Conservation (phyloP, 768 basidiomycete genomes). For the Psilocybe tampanensis region DNA sequence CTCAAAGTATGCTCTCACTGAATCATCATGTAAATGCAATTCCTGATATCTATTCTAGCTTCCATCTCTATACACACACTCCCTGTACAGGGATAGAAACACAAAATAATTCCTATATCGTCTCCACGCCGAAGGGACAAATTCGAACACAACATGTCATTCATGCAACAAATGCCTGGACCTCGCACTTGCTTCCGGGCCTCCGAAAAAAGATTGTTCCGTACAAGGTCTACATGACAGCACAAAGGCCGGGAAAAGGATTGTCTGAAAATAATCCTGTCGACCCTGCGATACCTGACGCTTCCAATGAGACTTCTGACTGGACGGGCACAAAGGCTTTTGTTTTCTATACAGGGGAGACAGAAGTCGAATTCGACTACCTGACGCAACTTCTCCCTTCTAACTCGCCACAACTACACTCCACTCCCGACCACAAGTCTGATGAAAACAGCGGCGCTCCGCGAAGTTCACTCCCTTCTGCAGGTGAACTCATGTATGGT, state of each 20-base stretch:
- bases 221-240: constrained; percentile 60
- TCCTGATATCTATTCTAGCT: constrained; percentile 38
- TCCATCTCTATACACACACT: constrained; percentile 59
- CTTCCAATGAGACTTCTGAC: not conserved
- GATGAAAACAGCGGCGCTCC: not conserved
- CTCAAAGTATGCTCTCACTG: constrained; percentile 40
- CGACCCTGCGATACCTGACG: not conserved
- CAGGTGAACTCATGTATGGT: constrained; percentile 66
- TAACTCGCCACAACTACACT: not conserved
- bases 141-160: constrained; percentile 68
- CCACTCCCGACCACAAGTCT: not conserved
- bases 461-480: constrained; percentile 24
- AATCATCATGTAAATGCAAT: constrained; percentile 1
- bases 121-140: constrained; percentile 62
- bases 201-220: constrained; percentile 68
- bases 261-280: not conserved
- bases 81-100: constrained; percentile 57
- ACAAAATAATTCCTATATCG: constrained; percentile 39
- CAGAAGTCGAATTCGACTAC: constrained; percentile 55
- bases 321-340: constrained; percentile 54
- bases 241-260: constrained; percentile 47
- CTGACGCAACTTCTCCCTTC: constrained; percentile 58
- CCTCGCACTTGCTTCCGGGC: constrained; percentile 66
- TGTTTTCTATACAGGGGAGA: constrained; percentile 52
- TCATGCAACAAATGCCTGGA: constrained; percentile 87